These are phyloP conservation scores for Hericium coralloides DNA, from an alignment of 768 basidiomycete species.

Conservation along the genomic window DNA sequence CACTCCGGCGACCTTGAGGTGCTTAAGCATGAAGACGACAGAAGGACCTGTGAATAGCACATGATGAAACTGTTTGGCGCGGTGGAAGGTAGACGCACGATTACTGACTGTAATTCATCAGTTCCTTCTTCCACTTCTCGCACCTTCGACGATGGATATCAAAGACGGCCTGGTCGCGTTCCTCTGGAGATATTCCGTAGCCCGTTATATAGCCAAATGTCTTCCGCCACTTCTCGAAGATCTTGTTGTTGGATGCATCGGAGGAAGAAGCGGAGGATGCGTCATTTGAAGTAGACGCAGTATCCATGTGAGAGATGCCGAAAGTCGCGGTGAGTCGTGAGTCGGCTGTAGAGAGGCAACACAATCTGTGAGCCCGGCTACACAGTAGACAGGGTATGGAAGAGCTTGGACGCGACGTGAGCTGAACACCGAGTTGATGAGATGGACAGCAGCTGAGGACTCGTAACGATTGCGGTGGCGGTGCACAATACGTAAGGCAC, in stretches of 20 bases:
- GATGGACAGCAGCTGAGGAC: no score
- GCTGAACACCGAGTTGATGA: no score
- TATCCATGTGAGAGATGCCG: no score
- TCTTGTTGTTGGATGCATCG: slow-evolving; percentile 14
- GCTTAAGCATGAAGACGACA: slow-evolving; percentile 87
- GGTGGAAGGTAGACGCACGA: background rate
- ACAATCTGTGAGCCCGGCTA: no score
- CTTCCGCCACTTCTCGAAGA: slow-evolving; percentile 44
- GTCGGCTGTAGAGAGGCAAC: no score
- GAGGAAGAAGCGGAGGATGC: no score
- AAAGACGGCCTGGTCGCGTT: slow-evolving; percentile 26
- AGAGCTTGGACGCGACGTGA: no score
- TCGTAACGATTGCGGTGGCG: no score
- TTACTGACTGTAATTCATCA: slow-evolving; percentile 39
- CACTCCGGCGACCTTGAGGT: slow-evolving; percentile 70
- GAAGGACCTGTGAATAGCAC: slow-evolving; percentile 52
- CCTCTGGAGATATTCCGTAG: slow-evolving; percentile 37
- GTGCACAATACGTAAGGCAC: no score
- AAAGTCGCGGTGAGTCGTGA: no score
- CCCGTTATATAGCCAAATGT: slow-evolving; percentile 42
- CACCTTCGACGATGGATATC: slow-evolving; percentile 30
- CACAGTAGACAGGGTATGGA: no score
- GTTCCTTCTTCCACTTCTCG: slow-evolving; percentile 41
- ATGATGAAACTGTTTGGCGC: background rate
- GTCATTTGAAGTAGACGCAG: no score